Conservation (phyloP, 306 rosid genomes). For the Comarum palustre region DNA sequence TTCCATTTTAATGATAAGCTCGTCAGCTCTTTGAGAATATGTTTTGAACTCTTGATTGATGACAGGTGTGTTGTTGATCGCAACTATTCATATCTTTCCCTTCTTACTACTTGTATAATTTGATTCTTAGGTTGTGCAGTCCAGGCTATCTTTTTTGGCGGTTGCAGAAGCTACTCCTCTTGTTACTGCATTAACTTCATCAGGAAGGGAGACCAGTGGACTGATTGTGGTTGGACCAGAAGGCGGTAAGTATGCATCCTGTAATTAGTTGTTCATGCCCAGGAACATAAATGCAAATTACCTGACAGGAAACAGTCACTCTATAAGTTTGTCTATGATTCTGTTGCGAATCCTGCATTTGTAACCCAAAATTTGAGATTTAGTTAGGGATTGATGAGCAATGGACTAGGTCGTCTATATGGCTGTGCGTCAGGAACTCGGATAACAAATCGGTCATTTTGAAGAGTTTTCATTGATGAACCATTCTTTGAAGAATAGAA, state of each 20-base stretch:
- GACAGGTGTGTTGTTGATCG: neutral
- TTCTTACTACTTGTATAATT: neutral
- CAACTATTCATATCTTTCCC: neutral
- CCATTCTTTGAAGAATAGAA: neutral
- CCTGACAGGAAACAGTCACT: neutral
- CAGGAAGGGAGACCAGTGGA: conserved; percentile 49
- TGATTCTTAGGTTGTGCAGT: conserved; percentile 51
- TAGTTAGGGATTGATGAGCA: neutral
- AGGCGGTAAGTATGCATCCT: conserved; percentile 60
- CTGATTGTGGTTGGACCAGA: conserved; percentile 83
- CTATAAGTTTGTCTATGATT: neutral
- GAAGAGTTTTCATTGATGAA: neutral
- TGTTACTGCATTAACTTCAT: conserved; percentile 48
- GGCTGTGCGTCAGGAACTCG: neutral
- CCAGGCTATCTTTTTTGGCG: conserved; percentile 72
- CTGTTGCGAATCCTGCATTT: neutral
- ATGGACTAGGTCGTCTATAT: neutral
- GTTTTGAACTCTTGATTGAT: neutral
- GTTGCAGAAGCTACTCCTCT: conserved; percentile 74
- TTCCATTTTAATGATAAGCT: neutral
- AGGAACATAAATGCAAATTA: neutral
- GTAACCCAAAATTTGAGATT: neutral
- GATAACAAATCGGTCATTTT: neutral
- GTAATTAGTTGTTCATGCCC: neutral
- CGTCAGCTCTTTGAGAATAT: neutral